These are phyloP conservation scores for Cryptococcus amylolentus DNA, from an alignment of 1,284 basidiomycete genomes.

Conservation along the genomic window DNA sequence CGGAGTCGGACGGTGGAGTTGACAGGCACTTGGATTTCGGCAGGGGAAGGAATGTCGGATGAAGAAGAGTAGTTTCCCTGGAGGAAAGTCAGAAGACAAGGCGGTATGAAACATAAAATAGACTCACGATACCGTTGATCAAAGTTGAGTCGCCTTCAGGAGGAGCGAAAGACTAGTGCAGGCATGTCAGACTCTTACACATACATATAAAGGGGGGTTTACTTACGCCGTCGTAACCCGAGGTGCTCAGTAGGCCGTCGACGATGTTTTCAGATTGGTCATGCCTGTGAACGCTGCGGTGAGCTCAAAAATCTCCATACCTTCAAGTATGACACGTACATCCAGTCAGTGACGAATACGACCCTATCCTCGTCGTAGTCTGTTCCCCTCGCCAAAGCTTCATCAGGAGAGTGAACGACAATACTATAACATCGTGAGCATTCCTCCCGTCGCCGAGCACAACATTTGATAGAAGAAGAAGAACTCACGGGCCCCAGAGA, in stretches of 20 bases:
- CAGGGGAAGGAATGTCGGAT: neutral
- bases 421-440: conserved; percentile 9
- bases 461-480: neutral
- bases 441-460: neutral
- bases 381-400: conserved; percentile 16
- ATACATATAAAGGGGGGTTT: neutral
- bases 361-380: conserved; percentile 29
- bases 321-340: conserved; percentile 11
- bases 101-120: neutral
- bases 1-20: conserved; percentile 18
- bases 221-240: conserved; percentile 20
- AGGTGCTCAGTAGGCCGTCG: conserved; percentile 12
- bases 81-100: neutral
- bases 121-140: conserved; percentile 22
- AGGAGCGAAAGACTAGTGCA: conserved; percentile 4
- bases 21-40: conserved; percentile 10
- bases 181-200: neutral
- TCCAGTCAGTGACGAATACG: conserved; percentile 28
- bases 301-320: neutral
- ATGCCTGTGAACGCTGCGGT: conserved; percentile 12
- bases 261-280: conserved; percentile 23
- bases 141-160: conserved; percentile 20
- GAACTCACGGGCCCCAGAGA: conserved; percentile 24
- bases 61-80: neutral
- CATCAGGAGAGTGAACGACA: conserved; percentile 26